Evolutionary conservation across 768 basidiomycete species (phyloP).

Genomic region (Tulasnella sp.): DNA sequence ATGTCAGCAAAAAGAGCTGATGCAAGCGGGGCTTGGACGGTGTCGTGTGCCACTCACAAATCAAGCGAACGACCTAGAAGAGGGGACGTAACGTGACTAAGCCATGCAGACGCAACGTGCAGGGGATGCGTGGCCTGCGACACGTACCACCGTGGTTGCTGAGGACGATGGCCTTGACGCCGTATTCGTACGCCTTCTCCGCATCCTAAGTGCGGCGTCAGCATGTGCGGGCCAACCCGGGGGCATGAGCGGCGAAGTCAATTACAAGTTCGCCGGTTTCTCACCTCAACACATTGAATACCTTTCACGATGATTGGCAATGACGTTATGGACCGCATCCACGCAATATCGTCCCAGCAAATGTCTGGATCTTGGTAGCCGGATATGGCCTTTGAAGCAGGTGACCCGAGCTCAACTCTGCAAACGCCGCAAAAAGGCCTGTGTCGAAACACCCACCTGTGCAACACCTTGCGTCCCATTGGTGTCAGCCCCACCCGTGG

Average conservation of each 20-base stretch:
- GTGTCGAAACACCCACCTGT: slow-evolving; percentile 15
- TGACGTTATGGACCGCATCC: slow-evolving; percentile 29
- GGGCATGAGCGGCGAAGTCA: neutral
- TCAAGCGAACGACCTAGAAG: slow-evolving; percentile 29
- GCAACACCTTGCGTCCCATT: slow-evolving; percentile 22
- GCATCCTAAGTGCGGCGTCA: slow-evolving; percentile 43
- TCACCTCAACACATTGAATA: slow-evolving; percentile 35
- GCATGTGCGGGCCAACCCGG: neutral
- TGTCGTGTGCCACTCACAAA: slow-evolving; percentile 27
- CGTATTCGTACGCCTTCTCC: slow-evolving; percentile 67
- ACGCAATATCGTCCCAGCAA: slow-evolving; percentile 36
- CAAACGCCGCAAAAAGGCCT: neutral
- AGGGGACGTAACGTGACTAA: neutral
- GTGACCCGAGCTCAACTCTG: neutral
- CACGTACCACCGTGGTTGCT: slow-evolving; percentile 69
- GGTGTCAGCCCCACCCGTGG: slow-evolving; percentile 17
- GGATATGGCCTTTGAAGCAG: slow-evolving; percentile 6
- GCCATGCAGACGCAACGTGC: neutral
- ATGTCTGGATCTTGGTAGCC: slow-evolving; percentile 17
- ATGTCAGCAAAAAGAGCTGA: slow-evolving; percentile 5
- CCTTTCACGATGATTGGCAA: slow-evolving; percentile 37
- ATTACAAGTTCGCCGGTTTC: too few species aligned
- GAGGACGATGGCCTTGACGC: slow-evolving; percentile 76
- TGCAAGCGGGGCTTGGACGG: neutral
- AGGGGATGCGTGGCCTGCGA: too few species aligned